Evolutionary conservation across 2,329 filamentous ascomycete genomes (phyloP), one percentile per base, ranked within the genome.

Genomic region (Arthrobotrys megalospora): DNA sequence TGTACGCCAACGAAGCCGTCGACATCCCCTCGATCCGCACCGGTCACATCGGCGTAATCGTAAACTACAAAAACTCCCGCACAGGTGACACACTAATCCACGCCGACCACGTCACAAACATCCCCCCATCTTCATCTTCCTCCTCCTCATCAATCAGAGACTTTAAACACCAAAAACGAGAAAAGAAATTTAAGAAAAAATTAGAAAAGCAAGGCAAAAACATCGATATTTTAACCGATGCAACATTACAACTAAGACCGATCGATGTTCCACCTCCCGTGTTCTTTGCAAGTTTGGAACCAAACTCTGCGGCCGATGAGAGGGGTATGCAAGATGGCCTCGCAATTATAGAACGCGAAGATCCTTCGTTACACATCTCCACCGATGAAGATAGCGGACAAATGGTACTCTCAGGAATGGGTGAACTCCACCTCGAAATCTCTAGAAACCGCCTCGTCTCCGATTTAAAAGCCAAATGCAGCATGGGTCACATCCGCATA

Each of bases 1-100:
- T 99, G 96, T 96, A 99, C 87, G 97, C 94, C 63, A 97, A 98
- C 84, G 96, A 99, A 82, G 92, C 94, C 0, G 89, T 96, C 14
- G 94, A 97, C 80, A 91, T 98, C 21, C 89, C 91, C 19, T 89
- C 91, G 32, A 92, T 99, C 43, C 87, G 90, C 2, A 90, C 93
- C 0, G 96, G 96, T 0, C 94, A 98, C 83, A 99, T 99, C 78
- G 96, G 96, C 36, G 96, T 97, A 3, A 91, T 99, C 63, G 91
- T 92, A 12, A 96, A 95, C 0, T 88, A 98, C 16, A 97, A 97
- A 83, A 89, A 92, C 82, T 92, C 95, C n/a, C 89, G 96, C 43
- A 99, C 96, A 0, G 96, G 96, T 0, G 96, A 99, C 82, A 99
- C 96, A 0, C 85, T 99, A 14, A 89, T 98, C 38, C 90, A 91